Conservation (phyloP, 805 yeast species). For the Teunomyces funiuensis region DNA sequence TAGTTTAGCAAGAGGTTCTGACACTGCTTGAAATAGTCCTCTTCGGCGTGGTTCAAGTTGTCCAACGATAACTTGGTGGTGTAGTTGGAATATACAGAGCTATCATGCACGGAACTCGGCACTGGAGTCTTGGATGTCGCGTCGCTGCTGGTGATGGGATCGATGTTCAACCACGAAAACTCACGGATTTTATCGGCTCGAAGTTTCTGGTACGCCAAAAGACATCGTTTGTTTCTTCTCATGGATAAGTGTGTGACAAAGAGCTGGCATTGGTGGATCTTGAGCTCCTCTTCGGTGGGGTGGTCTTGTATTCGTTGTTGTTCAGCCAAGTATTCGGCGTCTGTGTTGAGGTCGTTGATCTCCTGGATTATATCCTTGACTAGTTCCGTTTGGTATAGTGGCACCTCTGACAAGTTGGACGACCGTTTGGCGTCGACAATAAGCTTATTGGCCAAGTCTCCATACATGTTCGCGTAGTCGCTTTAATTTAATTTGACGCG, state of each 20-base stretch:
- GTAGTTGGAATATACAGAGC: conserved; percentile 14
- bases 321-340: conserved; percentile 49
- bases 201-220: conserved; percentile 76
- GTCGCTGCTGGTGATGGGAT: conserved; percentile 28
- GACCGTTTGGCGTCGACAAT: conserved; percentile 83
- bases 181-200: conserved; percentile 68
- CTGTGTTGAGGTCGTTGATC: conserved; percentile 58
- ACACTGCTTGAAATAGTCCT: conserved; percentile 71
- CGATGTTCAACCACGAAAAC: conserved; percentile 69
- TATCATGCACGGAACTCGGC: conserved; percentile 10
- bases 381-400: conserved; percentile 70
- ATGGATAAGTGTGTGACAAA: conserved; percentile 73
- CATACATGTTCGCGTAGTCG: conserved; percentile 59
- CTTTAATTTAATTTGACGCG: background rate
- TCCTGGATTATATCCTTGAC: conserved; percentile 73
- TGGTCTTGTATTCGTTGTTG: conserved; percentile 20
- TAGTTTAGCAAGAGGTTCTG: conserved; percentile 69
- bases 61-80: conserved; percentile 37
- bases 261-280: conserved; percentile 59
- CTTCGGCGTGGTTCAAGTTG: conserved; percentile 73
- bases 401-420: conserved; percentile 58
- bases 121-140: background rate
- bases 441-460: conserved; percentile 83
- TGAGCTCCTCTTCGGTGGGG: conserved; percentile 33
- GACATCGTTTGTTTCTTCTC: conserved; percentile 86